Percentiles rank a stretch among this genome's conserved stretches.
These are phyloP conservation scores for Waltergamsia citrina DNA, from an alignment of 2,329 filamentous ascomycete genomes.

Conservation along the genomic window DNA sequence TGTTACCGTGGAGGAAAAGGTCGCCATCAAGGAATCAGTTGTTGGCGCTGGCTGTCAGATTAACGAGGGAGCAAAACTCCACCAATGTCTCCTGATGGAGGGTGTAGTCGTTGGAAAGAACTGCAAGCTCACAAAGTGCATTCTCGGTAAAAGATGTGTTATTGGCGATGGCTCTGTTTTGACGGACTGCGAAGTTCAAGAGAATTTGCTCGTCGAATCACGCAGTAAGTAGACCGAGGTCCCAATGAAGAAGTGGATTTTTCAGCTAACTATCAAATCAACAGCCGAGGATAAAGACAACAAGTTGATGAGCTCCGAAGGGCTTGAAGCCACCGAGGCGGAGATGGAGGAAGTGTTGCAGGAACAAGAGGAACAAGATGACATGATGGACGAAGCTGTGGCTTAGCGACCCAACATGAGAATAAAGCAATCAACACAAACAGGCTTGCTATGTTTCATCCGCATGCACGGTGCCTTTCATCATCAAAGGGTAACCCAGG, in stretches of 20 bases:
- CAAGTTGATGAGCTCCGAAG: slow-evolving; percentile 59
- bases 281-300: slow-evolving; percentile 58
- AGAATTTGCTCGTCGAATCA: slow-evolving; percentile 79
- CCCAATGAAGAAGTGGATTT: neutral
- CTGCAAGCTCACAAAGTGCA: slow-evolving; percentile 78
- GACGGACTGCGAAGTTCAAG: slow-evolving; percentile 86
- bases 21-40: slow-evolving; percentile 85
- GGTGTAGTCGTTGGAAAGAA: slow-evolving; percentile 77
- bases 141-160: slow-evolving; percentile 70
- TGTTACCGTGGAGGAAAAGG: slow-evolving; percentile 79
- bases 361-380: slow-evolving; percentile 22
- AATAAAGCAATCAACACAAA: too few relatives aligned
- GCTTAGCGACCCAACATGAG: neutral
- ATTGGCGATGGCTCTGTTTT: slow-evolving; percentile 76
- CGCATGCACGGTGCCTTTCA: too few relatives aligned
- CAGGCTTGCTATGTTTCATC: too few relatives aligned
- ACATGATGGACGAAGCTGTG: neutral
- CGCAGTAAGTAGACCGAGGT: slow-evolving; percentile 44
- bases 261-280: slow-evolving; percentile 8
- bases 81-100: slow-evolving; percentile 89
- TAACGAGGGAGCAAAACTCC: slow-evolving; percentile 72
- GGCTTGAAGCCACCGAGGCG: slow-evolving; percentile 53
- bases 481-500: too few relatives aligned
- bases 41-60: slow-evolving; percentile 85
- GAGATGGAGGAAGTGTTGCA: slow-evolving; percentile 47